Evolutionary conservation across 805 yeast genomes (phyloP).

Genomic region (Kazachstania taianensis): DNA sequence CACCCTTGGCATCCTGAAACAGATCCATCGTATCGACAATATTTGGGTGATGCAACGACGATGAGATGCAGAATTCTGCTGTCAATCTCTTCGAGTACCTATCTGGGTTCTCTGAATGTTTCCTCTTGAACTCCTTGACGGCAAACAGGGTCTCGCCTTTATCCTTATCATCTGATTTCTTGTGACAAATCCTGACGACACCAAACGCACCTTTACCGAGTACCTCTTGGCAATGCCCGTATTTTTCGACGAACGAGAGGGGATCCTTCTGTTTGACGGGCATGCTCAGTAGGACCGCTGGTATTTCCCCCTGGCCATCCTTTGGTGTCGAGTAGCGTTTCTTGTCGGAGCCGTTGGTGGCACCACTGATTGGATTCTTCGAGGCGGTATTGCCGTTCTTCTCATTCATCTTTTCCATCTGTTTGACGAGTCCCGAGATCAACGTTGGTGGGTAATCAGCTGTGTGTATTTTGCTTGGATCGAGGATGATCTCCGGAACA

Average conservation of each 20-base stretch:
- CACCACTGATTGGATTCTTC: constrained; percentile 23
- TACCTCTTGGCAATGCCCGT: constrained; percentile 91
- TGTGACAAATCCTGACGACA: constrained; percentile 81
- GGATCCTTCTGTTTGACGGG: constrained; percentile 1
- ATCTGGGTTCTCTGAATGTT: constrained; percentile 50
- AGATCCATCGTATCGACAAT: constrained; percentile 70
- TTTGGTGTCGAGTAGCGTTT: neutral
- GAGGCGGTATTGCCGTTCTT: neutral
- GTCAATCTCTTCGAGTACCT: constrained; percentile 66
- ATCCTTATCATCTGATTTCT: constrained; percentile 29
- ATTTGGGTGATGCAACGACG: constrained; percentile 66
- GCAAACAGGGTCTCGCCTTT: constrained; percentile 52
- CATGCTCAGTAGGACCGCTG: neutral
- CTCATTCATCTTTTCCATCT: constrained; percentile 29
- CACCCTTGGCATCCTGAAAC: constrained; percentile 72
- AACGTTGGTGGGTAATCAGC: constrained; percentile 54
- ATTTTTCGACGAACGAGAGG: constrained; percentile 60
- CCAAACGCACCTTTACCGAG: constrained; percentile 94
- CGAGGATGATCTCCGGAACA: constrained; percentile 52
- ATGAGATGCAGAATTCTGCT: constrained; percentile 73
- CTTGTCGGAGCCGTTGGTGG: constrained; percentile 19
- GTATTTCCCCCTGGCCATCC: neutral
- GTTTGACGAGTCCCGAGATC: constrained; percentile 56
- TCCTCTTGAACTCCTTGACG: constrained; percentile 73
- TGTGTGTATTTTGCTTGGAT: constrained; percentile 6